Evolutionary conservation across 2,329 filamentous ascomycete genomes (phyloP).

Genomic region (Alternaria incomplexa): DNA sequence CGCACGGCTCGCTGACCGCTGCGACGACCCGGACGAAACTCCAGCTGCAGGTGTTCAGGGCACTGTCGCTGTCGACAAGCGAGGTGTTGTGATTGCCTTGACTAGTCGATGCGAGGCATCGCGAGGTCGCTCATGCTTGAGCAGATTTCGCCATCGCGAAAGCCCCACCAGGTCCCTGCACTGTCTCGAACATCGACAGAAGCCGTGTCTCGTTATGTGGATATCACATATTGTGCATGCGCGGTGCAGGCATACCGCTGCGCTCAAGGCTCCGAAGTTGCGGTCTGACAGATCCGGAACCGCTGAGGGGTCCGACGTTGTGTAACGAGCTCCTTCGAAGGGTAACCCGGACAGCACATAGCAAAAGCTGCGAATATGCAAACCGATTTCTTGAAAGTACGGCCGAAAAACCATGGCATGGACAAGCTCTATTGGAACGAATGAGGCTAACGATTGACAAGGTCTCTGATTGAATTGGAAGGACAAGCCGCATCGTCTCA

Average conservation of each 20-base stretch:
- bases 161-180: not conserved
- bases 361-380: not conserved
- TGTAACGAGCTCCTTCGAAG: not conserved
- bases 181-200: not conserved
- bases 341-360: not conserved
- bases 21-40: not conserved
- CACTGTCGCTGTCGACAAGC: not conserved
- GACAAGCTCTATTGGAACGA: not conserved
- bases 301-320: not conserved
- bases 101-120: not conserved
- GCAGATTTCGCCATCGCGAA: not conserved
- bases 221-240: not conserved
- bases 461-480: not conserved
- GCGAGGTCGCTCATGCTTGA: not conserved
- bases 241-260: not conserved
- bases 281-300: conserved; percentile 3
- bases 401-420: not conserved
- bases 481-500: not conserved
- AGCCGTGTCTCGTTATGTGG: conserved; percentile 8
- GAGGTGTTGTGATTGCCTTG: not conserved
- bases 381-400: not conserved
- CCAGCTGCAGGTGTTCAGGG: not conserved
- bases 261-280: not conserved
- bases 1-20: conserved; percentile 7
- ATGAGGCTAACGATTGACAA: not conserved